Percentiles rank a stretch among this genome's conserved stretches.
Evolutionary conservation across 345 rosid genomes (phyloP).

Genomic region (Acer negundo): DNA sequence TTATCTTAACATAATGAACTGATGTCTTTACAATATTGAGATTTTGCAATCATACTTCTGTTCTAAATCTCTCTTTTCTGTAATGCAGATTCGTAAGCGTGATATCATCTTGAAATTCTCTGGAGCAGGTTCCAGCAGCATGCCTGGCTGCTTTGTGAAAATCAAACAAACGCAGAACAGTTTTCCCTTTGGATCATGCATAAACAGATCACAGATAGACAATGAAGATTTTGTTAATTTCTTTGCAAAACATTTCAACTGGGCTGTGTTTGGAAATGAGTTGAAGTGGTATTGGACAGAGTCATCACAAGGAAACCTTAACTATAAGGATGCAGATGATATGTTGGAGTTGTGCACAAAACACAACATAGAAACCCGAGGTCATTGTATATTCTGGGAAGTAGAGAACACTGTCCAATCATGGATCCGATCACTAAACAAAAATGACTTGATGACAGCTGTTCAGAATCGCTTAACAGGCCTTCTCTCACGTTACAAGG

Average conservation of each 20-base stretch:
- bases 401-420: conserved; percentile 73
- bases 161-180: conserved; percentile 70
- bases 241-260: conserved; percentile 72
- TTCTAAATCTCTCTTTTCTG: conserved; percentile 16
- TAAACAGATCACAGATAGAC: conserved; percentile 76
- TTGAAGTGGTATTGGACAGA: conserved; percentile 99
- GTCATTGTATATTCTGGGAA: conserved; percentile 99
- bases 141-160: conserved; percentile 53
- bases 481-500: conserved; percentile 82
- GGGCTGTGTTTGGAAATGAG: conserved; percentile 97
- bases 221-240: conserved; percentile 87
- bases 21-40: background rate
- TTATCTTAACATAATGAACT: background rate
- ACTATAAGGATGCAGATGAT: conserved; percentile 84
- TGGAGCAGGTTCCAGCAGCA: conserved; percentile 38
- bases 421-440: conserved; percentile 73
- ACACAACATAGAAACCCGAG: conserved; percentile 65
- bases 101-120: conserved; percentile 68
- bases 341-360: conserved; percentile 71
- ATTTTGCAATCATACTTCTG: background rate
- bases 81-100: conserved; percentile 77
- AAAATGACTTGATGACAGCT: conserved; percentile 51
- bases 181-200: conserved; percentile 88
- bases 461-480: conserved; percentile 69
- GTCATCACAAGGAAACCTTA: conserved; percentile 69